Evolutionary conservation across 78 protist genomes (phyloP).

Genomic region (Guillardia theta): DNA sequence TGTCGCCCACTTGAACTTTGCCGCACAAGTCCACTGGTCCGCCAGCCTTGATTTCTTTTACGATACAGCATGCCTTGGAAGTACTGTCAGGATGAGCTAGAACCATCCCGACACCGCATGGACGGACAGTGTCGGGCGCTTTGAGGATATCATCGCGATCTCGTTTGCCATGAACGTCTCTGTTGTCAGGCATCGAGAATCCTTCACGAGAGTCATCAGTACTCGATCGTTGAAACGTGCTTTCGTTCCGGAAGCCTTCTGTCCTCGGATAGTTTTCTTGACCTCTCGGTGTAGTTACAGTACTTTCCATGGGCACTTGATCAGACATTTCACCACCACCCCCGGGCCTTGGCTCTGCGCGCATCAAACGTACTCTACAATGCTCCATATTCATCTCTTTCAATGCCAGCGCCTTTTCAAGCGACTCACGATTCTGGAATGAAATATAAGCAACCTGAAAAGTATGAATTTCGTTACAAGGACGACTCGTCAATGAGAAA

Average conservation of each 20-base stretch:
- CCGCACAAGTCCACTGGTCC: not conserved
- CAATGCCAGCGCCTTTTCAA: not conserved
- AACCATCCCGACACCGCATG: slow-evolving; percentile 2
- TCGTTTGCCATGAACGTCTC: too few relatives aligned
- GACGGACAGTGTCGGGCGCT: too few relatives aligned
- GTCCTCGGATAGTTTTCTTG: too few relatives aligned
- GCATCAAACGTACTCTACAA: not conserved
- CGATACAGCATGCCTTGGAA: not conserved
- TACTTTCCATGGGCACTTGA: too few relatives aligned
- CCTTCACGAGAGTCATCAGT: too few relatives aligned
- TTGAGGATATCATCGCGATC: too few relatives aligned
- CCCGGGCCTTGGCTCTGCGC: not conserved
- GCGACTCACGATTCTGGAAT: not conserved
- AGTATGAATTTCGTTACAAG: not conserved
- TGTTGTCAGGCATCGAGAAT: too few relatives aligned
- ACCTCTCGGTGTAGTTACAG: too few relatives aligned
- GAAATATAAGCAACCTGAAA: not conserved
- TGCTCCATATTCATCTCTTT: not conserved
- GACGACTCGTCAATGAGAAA: not conserved
- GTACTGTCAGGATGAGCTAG: not conserved
- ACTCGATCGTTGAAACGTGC: too few relatives aligned
- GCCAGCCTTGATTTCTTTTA: not conserved
- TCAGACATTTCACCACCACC: too few relatives aligned
- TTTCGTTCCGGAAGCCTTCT: too few relatives aligned
- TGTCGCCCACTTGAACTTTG: not conserved